Conservation (phyloP, 352 stramenopile genomes). For the Hyaloperonospora brassicae region DNA sequence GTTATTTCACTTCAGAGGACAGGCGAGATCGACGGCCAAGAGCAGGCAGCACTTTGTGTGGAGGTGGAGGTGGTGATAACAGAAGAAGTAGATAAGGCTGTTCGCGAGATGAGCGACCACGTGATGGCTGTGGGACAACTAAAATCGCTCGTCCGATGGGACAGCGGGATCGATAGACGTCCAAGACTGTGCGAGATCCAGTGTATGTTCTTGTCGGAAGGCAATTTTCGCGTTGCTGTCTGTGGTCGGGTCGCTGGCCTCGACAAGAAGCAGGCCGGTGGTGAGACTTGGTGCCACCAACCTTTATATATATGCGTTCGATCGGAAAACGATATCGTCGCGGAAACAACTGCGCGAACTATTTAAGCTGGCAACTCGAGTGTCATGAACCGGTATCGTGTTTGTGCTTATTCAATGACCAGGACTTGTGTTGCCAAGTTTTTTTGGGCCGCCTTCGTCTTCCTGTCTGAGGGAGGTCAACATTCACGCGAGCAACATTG, state of each 20-base stretch:
- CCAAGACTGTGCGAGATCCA: conserved; percentile 33
- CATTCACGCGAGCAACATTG: no score
- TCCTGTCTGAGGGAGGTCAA: no score
- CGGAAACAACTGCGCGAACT: conserved; percentile 10
- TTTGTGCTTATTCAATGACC: no score
- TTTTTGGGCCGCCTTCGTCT: no score
- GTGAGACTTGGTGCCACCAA: conserved; percentile 38
- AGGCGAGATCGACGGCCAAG: background rate
- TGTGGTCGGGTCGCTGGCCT: conserved; percentile 20
- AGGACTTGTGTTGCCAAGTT: no score
- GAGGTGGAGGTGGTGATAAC: conserved; percentile 30
- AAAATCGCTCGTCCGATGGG: conserved; percentile 25
- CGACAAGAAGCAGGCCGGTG: conserved; percentile 12
- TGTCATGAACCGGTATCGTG: background rate
- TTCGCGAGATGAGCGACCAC: conserved; percentile 14
- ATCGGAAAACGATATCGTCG: conserved; percentile 5
- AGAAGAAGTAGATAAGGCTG: conserved; percentile 22
- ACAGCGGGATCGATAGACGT: conserved; percentile 2
- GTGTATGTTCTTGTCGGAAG: conserved; percentile 59
- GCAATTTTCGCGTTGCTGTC: conserved; percentile 39
- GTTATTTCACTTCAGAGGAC: conserved; percentile 12
- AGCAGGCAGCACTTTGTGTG: conserved; percentile 9
- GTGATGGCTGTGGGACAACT: conserved; percentile 37
- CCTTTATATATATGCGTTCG: conserved; percentile 36
- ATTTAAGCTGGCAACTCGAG: conserved; percentile 20